These are phyloP conservation scores for Solanum etuberosum DNA, from an alignment of 257 asterid genomes.

Conservation along the genomic window DNA sequence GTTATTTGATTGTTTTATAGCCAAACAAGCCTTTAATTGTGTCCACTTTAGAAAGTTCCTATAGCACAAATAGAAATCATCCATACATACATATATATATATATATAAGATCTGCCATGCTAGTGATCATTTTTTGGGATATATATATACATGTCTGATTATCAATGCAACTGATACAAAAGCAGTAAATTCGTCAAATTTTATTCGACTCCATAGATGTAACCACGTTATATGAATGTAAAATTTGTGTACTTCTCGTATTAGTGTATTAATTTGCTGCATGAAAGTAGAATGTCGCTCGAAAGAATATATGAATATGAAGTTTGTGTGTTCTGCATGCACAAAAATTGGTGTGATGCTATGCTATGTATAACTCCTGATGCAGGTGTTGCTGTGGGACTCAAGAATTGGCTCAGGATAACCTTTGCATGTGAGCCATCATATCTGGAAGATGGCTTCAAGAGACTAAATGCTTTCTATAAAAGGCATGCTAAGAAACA, in stretches of 20 bases:
- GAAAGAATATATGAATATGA: not conserved
- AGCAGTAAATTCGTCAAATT: not conserved
- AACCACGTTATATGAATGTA: not conserved
- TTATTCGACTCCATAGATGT: not conserved
- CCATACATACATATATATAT: too few species aligned
- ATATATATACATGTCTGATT: not conserved
- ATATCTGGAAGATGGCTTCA: constrained; percentile 49
- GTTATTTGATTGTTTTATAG: not conserved
- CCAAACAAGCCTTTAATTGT: not conserved
- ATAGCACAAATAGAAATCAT: not conserved
- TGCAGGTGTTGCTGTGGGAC: constrained; percentile 64
- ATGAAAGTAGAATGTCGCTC: not conserved
- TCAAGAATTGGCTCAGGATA: constrained; percentile 70
- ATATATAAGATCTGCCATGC: not conserved
- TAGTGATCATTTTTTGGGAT: not conserved
- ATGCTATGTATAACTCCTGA: not conserved
- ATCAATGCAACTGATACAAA: not conserved
- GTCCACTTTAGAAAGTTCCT: not conserved
- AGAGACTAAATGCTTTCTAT: constrained; percentile 51
- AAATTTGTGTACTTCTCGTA: not conserved
- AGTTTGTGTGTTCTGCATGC: too few species aligned
- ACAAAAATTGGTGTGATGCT: not conserved
- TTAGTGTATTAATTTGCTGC: too few species aligned
- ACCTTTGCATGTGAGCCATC: constrained; percentile 66
- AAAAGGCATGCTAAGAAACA: constrained; percentile 57